Evolutionary conservation across 1,139 yeast genomes (phyloP).

Genomic region (Candida labiduridarum): DNA sequence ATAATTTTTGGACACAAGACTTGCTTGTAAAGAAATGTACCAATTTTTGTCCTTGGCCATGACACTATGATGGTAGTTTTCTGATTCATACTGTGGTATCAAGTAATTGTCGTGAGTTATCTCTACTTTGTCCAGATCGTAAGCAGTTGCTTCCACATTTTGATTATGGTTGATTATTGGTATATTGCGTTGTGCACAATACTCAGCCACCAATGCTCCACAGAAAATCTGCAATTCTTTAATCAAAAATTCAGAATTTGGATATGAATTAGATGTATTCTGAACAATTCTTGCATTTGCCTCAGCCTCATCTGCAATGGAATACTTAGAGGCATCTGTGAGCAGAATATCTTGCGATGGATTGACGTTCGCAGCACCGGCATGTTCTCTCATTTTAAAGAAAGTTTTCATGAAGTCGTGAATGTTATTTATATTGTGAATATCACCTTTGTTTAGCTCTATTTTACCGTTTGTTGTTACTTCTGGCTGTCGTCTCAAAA

Average conservation of each 20-base stretch:
- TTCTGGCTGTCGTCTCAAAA: conserved; percentile 22
- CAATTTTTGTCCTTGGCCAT: conserved; percentile 40
- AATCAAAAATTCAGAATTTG: conserved; percentile 25
- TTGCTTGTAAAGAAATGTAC: conserved; percentile 36
- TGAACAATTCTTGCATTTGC: neutral
- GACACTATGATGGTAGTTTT: conserved; percentile 37
- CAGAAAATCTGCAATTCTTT: conserved; percentile 30
- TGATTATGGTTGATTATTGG: conserved; percentile 32
- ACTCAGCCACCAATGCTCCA: conserved; percentile 28
- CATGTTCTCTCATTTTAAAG: conserved; percentile 33
- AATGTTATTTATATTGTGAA: conserved; percentile 37
- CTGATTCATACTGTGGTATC: conserved; percentile 39
- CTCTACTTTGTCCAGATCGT: conserved; percentile 24
- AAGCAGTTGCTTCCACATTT: conserved; percentile 14
- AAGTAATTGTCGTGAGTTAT: conserved; percentile 40
- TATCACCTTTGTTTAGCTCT: conserved; percentile 27
- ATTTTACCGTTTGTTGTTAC: conserved; percentile 1
- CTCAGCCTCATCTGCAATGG: neutral
- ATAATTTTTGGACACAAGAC: conserved; percentile 35
- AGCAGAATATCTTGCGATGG: conserved; percentile 4
- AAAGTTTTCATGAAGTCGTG: conserved; percentile 34
- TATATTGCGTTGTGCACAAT: conserved; percentile 25
- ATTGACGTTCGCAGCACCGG: conserved; percentile 26
- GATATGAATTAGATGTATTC: neutral
- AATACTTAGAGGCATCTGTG: conserved; percentile 5